Evolutionary conservation across 495 filamentous ascomycete genomes (phyloP).

Genomic region (Neurospora pannonica): DNA sequence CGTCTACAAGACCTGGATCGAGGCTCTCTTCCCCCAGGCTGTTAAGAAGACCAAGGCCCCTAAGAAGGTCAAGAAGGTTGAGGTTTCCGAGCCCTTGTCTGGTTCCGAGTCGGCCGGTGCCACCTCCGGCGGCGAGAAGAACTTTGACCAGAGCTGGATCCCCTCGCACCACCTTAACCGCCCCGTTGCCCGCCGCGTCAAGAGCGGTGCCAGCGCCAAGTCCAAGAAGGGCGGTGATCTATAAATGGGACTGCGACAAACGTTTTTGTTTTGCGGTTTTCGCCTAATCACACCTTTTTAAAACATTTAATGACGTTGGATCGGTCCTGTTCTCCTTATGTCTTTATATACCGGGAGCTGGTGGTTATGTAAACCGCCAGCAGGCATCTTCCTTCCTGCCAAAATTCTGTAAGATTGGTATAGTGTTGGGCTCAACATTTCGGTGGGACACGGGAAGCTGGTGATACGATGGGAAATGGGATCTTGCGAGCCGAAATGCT

Average conservation of each 20-base stretch:
- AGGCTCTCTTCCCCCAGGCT: slow-evolving; percentile 91
- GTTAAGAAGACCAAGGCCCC: slow-evolving; percentile 49
- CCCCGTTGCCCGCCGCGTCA: slow-evolving; percentile 69
- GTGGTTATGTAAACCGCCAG: background rate
- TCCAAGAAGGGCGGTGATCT: slow-evolving; percentile 26
- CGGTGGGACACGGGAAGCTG: background rate
- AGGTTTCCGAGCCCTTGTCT: slow-evolving; percentile 47
- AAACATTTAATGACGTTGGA: background rate
- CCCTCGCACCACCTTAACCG: slow-evolving; percentile 84
- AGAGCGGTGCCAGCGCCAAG: slow-evolving; percentile 57
- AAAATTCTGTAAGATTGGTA: slow-evolving; percentile 5
- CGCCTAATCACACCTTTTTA: background rate
- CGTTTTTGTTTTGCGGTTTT: slow-evolving; percentile 1
- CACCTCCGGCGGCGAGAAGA: slow-evolving; percentile 51
- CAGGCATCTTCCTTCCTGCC: background rate
- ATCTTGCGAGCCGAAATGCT: background rate
- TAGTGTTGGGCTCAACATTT: background rate
- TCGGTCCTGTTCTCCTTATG: background rate
- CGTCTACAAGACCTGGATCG: slow-evolving; percentile 96
- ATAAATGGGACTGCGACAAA: background rate
- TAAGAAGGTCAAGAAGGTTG: slow-evolving; percentile 50
- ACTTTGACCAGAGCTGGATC: slow-evolving; percentile 95
- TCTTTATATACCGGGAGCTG: background rate
- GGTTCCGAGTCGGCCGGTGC: slow-evolving; percentile 64
- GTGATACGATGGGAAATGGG: background rate